A percentile compares a stretch with the other conserved stretches of the same genome.
Evolutionary conservation across 2,329 filamentous ascomycete species (phyloP).

Genomic region (Leptodontidium sp.): DNA sequence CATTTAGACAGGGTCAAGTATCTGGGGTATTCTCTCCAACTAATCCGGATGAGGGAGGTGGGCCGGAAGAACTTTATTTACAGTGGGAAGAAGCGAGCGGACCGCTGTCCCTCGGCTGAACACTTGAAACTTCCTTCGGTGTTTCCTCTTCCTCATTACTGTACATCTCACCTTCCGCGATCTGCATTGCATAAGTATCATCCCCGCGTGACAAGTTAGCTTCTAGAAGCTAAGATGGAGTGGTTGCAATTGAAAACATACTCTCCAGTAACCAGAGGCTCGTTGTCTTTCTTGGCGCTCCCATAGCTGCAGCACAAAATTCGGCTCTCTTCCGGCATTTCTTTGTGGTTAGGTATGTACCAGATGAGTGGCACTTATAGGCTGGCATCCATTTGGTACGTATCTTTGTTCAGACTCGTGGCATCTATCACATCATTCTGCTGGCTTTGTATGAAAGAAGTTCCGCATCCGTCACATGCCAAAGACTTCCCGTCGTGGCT

Average conservation of each 20-base stretch:
- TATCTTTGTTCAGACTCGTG: conserved; percentile 1
- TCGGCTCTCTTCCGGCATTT: background rate
- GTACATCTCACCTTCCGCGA: background rate
- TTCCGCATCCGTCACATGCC: conserved; percentile 5
- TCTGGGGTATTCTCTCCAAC: conserved; percentile 1
- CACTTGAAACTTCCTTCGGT: conserved; percentile 12
- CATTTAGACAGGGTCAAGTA: conserved; percentile 1
- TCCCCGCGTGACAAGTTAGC: background rate
- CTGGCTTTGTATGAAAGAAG: background rate
- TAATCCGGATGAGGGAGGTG: conserved; percentile 7
- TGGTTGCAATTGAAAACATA: background rate
- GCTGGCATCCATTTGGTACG: background rate
- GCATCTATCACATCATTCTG: background rate
- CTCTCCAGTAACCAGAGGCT: background rate
- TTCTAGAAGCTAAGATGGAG: background rate
- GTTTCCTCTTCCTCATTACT: conserved; percentile 13
- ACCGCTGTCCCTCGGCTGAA: conserved; percentile 15
- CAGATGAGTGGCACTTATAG: background rate
- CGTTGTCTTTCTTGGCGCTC: background rate
- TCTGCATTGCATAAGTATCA: background rate
- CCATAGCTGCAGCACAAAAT: background rate
- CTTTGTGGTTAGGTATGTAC: background rate
- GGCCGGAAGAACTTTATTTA: conserved; percentile 18
- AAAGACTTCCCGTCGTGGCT: background rate
- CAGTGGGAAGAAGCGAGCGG: conserved; percentile 17